These are phyloP conservation scores for Sordariomycetes sp. DNA, from an alignment of 2,329 filamentous ascomycete genomes.

Conservation along the genomic window DNA sequence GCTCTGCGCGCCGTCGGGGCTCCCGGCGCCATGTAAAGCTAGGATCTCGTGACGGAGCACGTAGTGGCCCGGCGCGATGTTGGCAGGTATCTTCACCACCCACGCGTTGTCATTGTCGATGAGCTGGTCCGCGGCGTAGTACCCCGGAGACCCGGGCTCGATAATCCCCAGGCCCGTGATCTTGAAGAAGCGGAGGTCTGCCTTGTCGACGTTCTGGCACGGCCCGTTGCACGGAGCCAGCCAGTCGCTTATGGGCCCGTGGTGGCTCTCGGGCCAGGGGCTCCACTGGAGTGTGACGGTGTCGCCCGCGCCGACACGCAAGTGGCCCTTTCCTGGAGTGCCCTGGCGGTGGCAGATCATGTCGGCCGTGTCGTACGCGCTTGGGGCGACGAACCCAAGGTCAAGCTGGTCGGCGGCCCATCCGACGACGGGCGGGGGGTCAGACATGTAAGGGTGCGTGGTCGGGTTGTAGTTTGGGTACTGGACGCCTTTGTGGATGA, in stretches of 20 bases:
- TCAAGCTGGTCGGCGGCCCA: constrained; percentile 23
- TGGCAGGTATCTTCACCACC: constrained; percentile 34
- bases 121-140: constrained; percentile 45
- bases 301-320: constrained; percentile 43
- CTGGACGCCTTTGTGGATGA: constrained; percentile 3
- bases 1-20: constrained; percentile 31
- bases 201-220: constrained; percentile 40
- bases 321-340: constrained; percentile 25
- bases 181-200: constrained; percentile 46
- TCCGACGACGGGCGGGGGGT: constrained; percentile 15
- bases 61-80: constrained; percentile 39
- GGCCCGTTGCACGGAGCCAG: constrained; percentile 43
- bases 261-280: constrained; percentile 53
- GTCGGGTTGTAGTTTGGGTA: constrained; percentile 1
- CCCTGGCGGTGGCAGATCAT: constrained; percentile 36
- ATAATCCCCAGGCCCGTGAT: constrained; percentile 42
- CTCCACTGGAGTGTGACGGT: constrained; percentile 51
- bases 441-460: constrained; percentile 4
- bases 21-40: constrained; percentile 29
- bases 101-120: constrained; percentile 34
- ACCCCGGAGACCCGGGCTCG: constrained; percentile 25
- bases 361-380: constrained; percentile 22
- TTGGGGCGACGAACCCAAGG: constrained; percentile 34
- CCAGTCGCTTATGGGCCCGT: constrained; percentile 51
- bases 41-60: constrained; percentile 46